Conservation (phyloP, 2,329 filamentous ascomycete genomes). For the Eurotiales sp. region DNA sequence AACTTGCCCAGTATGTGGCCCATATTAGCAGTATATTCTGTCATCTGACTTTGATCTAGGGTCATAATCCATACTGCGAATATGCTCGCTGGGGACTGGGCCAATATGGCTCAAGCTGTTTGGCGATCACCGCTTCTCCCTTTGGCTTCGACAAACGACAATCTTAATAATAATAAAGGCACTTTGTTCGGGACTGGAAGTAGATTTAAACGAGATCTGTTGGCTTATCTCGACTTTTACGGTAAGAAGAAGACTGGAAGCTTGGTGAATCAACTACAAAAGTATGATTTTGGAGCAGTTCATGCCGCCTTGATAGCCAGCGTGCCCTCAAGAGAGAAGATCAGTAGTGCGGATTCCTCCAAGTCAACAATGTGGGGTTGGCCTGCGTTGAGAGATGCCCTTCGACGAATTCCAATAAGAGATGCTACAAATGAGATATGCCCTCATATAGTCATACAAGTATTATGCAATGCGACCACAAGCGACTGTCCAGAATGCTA, state of each 20-base stretch:
- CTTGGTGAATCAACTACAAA: constrained; percentile 56
- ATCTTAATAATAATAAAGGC: not conserved
- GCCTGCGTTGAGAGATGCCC: constrained; percentile 60
- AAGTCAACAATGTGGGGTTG: constrained; percentile 70
- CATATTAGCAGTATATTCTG: not conserved
- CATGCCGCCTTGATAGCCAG: constrained; percentile 72
- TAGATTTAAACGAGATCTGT: constrained; percentile 71
- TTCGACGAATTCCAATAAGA: constrained; percentile 52
- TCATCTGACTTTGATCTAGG: constrained; percentile 22
- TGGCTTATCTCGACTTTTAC: constrained; percentile 70
- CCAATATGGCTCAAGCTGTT: constrained; percentile 78
- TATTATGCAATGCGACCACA: constrained; percentile 14
- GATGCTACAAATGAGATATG: constrained; percentile 23
- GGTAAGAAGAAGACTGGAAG: constrained; percentile 52
- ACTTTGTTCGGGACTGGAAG: constrained; percentile 56
- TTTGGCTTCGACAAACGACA: constrained; percentile 25
- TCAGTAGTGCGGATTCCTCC: constrained; percentile 39
- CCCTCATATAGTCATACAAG: constrained; percentile 37
- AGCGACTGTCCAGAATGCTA: constrained; percentile 3
- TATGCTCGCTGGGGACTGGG: constrained; percentile 85
- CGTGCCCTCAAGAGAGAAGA: constrained; percentile 64
- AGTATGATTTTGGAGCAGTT: constrained; percentile 67
- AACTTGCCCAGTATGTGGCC: constrained; percentile 58
- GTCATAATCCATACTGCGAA: constrained; percentile 86
- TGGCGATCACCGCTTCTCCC: constrained; percentile 74